Conservation (phyloP, 257 asterid species). For the Henckelia pumila region DNA sequence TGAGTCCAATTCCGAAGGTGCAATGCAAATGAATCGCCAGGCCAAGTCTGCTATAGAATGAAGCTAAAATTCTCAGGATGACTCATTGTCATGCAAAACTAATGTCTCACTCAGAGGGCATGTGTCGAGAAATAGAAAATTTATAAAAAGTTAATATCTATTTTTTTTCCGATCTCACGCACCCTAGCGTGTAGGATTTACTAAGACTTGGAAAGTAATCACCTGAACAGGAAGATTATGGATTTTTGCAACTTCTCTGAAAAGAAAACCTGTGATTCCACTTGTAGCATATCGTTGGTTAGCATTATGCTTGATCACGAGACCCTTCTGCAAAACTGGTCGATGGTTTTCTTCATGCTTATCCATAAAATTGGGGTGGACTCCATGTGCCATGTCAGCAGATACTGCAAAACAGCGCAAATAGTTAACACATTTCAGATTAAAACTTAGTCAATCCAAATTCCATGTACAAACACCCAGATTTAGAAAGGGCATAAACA, state of each 20-base stretch:
- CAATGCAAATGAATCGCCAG: slow-evolving; percentile 12
- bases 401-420: slow-evolving; percentile 55
- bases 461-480: slow-evolving; percentile 1
- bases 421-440: slow-evolving; percentile 19
- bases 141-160: no score
- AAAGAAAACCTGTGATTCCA: slow-evolving; percentile 91
- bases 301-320: slow-evolving; percentile 96
- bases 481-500: not conserved
- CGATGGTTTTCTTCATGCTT: slow-evolving; percentile 94
- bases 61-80: slow-evolving; percentile 6
- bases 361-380: slow-evolving; percentile 84
- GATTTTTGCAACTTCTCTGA: slow-evolving; percentile 82
- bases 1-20: not conserved
- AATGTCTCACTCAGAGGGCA: slow-evolving; percentile 9
- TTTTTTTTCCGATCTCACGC: no score
- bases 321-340: slow-evolving; percentile 90
- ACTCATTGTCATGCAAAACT: not conserved
- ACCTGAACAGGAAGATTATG: slow-evolving; percentile 94
- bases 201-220: slow-evolving; percentile 20
- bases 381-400: slow-evolving; percentile 99
- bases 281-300: slow-evolving; percentile 98
- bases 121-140: slow-evolving; percentile 1
- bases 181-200: no score
- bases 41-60: slow-evolving; percentile 17
- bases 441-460: slow-evolving; percentile 4